These are phyloP conservation scores for Perkinsus olseni DNA, from an alignment of 169 alveolate genomes.

Conservation along the genomic window DNA sequence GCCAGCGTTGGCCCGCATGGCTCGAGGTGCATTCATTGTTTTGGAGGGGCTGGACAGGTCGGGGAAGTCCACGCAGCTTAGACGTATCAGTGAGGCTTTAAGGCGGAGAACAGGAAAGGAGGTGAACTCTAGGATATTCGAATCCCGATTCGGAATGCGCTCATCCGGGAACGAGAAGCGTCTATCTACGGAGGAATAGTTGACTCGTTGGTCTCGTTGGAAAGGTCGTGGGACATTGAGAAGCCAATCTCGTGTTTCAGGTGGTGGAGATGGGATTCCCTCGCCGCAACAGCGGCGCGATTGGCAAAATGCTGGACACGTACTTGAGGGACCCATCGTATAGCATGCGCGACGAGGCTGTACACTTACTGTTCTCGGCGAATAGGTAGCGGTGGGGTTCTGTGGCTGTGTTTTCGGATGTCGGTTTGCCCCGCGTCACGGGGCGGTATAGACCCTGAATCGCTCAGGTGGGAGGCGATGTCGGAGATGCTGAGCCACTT, in stretches of 20 bases:
- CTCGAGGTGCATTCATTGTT: background rate
- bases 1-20: background rate
- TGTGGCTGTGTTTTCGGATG: background rate
- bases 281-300: background rate
- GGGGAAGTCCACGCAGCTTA: background rate
- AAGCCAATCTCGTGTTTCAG: background rate
- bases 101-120: background rate
- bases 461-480: background rate
- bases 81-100: background rate
- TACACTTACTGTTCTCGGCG: constrained; percentile 67
- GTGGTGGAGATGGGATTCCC: background rate
- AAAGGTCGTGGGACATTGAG: no score
- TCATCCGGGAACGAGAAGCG: background rate
- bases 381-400: constrained; percentile 60
- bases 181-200: no score
- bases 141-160: no score
- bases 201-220: no score
- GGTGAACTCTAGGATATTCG: background rate
- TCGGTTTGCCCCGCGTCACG: constrained; percentile 25
- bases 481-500: background rate
- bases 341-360: constrained; percentile 49
- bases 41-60: background rate
- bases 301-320: constrained; percentile 53
- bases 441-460: constrained; percentile 32
- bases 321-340: constrained; percentile 38